These are phyloP conservation scores for Aegilops umbellulata DNA, from an alignment of 176 grass and related monocot genomes.

Conservation along the genomic window DNA sequence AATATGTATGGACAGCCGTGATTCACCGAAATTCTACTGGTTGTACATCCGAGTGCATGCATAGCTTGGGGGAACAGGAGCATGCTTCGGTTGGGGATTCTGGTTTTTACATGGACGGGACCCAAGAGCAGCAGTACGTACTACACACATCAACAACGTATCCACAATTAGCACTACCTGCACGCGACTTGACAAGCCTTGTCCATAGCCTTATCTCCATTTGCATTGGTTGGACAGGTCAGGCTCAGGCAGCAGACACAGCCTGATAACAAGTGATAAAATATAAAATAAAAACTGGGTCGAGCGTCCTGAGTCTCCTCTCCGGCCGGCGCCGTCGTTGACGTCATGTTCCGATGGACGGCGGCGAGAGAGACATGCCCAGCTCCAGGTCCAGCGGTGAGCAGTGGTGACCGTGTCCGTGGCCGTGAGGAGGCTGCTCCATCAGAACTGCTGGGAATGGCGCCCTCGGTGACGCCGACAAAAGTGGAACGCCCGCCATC, in stretches of 20 bases:
- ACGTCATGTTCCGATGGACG: slow-evolving; percentile 43
- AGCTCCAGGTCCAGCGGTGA: slow-evolving; percentile 43
- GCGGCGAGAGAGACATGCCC: slow-evolving; percentile 37
- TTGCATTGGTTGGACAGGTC: slow-evolving; percentile 4
- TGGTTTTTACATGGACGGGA: slow-evolving; percentile 20
- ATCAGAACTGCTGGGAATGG: neutral
- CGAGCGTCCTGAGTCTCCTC: neutral
- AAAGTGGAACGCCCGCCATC: neutral
- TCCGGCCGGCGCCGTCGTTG: no score
- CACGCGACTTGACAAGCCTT: slow-evolving; percentile 12
- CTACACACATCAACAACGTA: slow-evolving; percentile 19
- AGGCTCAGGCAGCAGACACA: neutral
- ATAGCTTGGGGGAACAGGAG: neutral
- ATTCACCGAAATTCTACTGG: neutral
- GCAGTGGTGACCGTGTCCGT: slow-evolving; percentile 25
- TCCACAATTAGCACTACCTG: slow-evolving; percentile 36
- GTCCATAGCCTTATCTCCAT: slow-evolving; percentile 23
- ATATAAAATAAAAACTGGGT: neutral
- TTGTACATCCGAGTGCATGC: neutral
- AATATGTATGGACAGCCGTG: neutral
- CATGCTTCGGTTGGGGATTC: neutral
- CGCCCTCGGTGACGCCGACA: neutral
- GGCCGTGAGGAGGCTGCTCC: slow-evolving; percentile 28
- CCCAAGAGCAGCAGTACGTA: neutral
- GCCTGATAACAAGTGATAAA: neutral